Evolutionary conservation across 2,329 filamentous ascomycete species (phyloP), one percentile per base, ranked within the genome.

Genomic region (Neodidymelliopsis sp.): DNA sequence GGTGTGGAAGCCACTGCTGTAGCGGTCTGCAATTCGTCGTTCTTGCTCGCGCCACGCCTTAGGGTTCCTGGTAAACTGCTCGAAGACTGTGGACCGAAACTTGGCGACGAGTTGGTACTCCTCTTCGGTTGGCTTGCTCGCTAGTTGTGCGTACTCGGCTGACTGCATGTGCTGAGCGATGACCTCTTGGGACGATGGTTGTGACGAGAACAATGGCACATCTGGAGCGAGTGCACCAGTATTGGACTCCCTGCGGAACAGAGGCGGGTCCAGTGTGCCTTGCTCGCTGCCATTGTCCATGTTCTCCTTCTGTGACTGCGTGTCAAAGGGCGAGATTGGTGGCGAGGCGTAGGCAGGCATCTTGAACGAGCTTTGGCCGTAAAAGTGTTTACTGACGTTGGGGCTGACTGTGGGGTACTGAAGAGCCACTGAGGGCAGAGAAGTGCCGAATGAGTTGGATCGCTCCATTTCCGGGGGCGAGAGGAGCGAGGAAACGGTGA

Each of bases 21-120:
- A 74, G 36, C 60, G 73, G 56, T 84, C 77, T 7, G 77, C 77
- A 24, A 84, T 76, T 19, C 78, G 70, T 3, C 79, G 77, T 67
- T 86, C 81, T 59, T 66, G 65, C 9, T 49, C 49, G 31, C 61
- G 64, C 70, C 70, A 72, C 22, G 43, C 68, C 18, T 63, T 70
- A 16, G 74, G 81, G 57, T 84, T 73, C 54, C 66, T 62, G 57
- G 59, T 56, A 41, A 63, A 67, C 10, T 46, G 47, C 24, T 60
- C 51, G 53, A 60, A 66, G 27, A 74, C 69, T 58, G 70, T 62
- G 39, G 67, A 69, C 37, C 62, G 56, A 54, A 73, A 64, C 38
- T 59, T 56, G 39, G 69, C 62, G 25, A 63, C 60, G 27, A 74
- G 54, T 55, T 70, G 61, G 57, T 74, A 74, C 38, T 74, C 71